Base-by-base conservation (phyloP, 1,284 basidiomycete genomes). In the Cryptococcus sp. region DNA sequence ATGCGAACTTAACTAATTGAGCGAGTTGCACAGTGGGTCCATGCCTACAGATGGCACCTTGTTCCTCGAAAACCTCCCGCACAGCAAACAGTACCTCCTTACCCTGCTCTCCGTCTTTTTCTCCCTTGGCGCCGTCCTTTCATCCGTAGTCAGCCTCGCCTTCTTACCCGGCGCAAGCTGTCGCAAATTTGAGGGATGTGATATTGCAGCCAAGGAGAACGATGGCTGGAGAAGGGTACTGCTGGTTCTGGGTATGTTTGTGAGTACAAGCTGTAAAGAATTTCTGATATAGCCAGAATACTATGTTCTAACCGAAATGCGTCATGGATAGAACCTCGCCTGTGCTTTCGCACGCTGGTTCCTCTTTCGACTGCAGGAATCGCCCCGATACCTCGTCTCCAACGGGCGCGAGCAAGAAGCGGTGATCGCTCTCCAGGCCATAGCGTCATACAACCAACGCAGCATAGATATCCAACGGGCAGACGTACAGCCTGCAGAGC, bases 31-130 rank as follows among this genome's bases (percentile, higher is more conserved):
- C 54, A 76, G 75, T 13, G 75, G 91, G 11, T 93, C 90, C 1
- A 95, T 97, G 92, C 95, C 94, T 0, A 97, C 93, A 0, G 94
- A 98, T 68, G 94, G 94, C 3, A 96, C 93, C 0, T 85, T 96
- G 5, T 86, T 98, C 51, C 83, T 97, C 4, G 95, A 99, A 75
- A 93, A 96, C 69, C 87, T 97, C 79, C 95, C 95, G 0, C 86
- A 88, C 65, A 85, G 86, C 19, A 93, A 93, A 67, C 88, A 94
- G 70, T 94, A 94, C 74, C 86, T 97, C 38, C 87, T 98, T 49
- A 98, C 94, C 0, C 90, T 89, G 0, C 84, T 98, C n/a, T 95
- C 92, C 5, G 86, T 96, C 20, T 99, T 98, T 81, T 96, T 96
- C 81, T 93, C 91, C 3, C 80, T 95, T 47, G 93, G 93, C 44